phyloP scores from a whole-genome alignment of 2,329 filamentous ascomycete genomes.

The Fusarium camptoceras region DNA sequence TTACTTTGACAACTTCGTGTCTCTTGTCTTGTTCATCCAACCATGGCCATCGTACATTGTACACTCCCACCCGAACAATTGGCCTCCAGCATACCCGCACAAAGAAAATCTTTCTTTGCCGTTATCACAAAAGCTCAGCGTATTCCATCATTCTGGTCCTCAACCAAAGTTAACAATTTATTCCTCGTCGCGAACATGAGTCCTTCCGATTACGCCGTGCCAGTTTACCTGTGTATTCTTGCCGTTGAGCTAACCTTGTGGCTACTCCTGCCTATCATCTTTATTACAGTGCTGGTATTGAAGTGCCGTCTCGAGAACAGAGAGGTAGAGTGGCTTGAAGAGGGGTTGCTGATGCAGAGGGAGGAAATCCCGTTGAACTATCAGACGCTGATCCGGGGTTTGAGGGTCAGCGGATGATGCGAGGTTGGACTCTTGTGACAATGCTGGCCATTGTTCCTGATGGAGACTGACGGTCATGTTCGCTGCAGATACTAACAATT shows the following conservation, averaged over 20 bases:
- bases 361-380: slow-evolving; percentile 27
- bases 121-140: slow-evolving; percentile 9
- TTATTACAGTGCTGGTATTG: slow-evolving; percentile 17
- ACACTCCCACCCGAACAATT: slow-evolving; percentile 23
- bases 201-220: slow-evolving; percentile 34
- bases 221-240: slow-evolving; percentile 36
- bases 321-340: slow-evolving; percentile 32
- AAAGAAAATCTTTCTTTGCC: slow-evolving; percentile 10
- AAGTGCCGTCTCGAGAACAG: slow-evolving; percentile 20
- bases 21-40: slow-evolving; percentile 39
- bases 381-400: background rate
- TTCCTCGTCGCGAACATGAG: slow-evolving; percentile 28
- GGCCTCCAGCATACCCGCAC: slow-evolving; percentile 9
- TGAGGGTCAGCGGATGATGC: background rate
- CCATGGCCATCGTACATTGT: slow-evolving; percentile 35
- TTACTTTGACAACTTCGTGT: slow-evolving; percentile 34
- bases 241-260: slow-evolving; percentile 30
- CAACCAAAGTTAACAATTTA: background rate
- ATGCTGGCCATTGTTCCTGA: background rate
- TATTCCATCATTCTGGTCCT: background rate
- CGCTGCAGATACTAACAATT: background rate
- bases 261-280: slow-evolving; percentile 32
- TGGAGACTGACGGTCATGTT: background rate
- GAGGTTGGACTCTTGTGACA: background rate
- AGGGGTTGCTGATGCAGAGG: slow-evolving; percentile 12